Conservation (phyloP, 805 yeast species). For the Kluyveromyces nonfermentans region DNA sequence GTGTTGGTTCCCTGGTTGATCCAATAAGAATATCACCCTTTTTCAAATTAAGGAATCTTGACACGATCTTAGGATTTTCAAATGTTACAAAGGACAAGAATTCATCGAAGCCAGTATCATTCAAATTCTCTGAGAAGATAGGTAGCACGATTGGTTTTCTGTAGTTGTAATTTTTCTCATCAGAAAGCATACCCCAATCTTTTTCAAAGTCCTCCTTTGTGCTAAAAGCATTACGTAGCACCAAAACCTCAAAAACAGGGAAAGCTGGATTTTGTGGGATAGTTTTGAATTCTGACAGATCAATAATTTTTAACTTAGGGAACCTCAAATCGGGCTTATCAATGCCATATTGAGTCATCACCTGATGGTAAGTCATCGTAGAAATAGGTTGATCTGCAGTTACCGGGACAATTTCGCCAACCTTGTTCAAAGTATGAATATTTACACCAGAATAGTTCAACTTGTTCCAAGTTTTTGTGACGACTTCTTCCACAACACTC, state of each 20-base stretch:
- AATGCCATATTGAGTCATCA: slow-evolving; percentile 68
- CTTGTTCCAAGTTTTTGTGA: slow-evolving; percentile 46
- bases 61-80: slow-evolving; percentile 25
- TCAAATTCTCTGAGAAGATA: slow-evolving; percentile 36
- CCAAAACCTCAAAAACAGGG: slow-evolving; percentile 67
- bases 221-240: slow-evolving; percentile 43
- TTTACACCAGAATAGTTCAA: slow-evolving; percentile 24
- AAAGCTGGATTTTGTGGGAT: slow-evolving; percentile 36
- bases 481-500: slow-evolving; percentile 48
- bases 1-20: slow-evolving; percentile 52
- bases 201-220: slow-evolving; percentile 16
- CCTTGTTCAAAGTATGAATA: slow-evolving; percentile 24
- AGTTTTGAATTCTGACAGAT: slow-evolving; percentile 36
- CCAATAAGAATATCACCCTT: slow-evolving; percentile 72
- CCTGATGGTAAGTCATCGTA: slow-evolving; percentile 55
- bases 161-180: slow-evolving; percentile 37
- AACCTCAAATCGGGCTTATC: slow-evolving; percentile 88
- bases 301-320: slow-evolving; percentile 41
- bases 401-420: slow-evolving; percentile 16
- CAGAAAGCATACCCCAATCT: slow-evolving; percentile 33
- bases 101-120: slow-evolving; percentile 35
- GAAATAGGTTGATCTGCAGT: slow-evolving; percentile 25
- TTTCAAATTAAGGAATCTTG: slow-evolving; percentile 33
- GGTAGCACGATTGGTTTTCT: slow-evolving; percentile 52
- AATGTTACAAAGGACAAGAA: slow-evolving; percentile 27